Evolutionary conservation across 2,329 filamentous ascomycete genomes (phyloP).

Genomic region (Phoma herbarum): DNA sequence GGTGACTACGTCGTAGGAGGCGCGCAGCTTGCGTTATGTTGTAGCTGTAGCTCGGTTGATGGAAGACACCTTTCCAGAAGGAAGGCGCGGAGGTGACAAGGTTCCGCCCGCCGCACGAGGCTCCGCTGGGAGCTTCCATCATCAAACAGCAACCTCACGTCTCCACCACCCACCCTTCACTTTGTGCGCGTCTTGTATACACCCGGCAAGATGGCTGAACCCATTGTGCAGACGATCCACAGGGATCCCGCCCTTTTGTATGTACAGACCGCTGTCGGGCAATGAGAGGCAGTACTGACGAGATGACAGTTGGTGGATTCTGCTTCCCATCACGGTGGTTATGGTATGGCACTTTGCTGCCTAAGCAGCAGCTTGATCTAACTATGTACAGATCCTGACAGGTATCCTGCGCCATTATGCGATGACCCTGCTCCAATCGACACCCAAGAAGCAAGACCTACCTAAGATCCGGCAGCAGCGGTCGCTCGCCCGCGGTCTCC

Average conservation of each 20-base stretch:
- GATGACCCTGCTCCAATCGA: slow-evolving; percentile 83
- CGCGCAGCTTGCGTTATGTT: slow-evolving; percentile 18
- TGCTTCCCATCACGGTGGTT: slow-evolving; percentile 95
- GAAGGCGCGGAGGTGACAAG: slow-evolving; percentile 41
- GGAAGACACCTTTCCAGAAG: slow-evolving; percentile 51
- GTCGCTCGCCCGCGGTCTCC: slow-evolving; percentile 82
- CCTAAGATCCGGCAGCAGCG: slow-evolving; percentile 84
- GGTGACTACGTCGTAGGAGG: not conserved
- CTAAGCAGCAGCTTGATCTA: slow-evolving; percentile 12
- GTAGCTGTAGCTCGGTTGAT: slow-evolving; percentile 31
- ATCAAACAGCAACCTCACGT: slow-evolving; percentile 27
- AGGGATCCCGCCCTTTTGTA: slow-evolving; percentile 98
- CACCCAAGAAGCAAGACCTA: slow-evolving; percentile 82
- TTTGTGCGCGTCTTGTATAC: slow-evolving; percentile 27
- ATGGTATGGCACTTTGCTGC: slow-evolving; percentile 68
- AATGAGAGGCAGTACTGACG: slow-evolving; percentile 31
- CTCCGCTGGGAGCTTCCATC: slow-evolving; percentile 39
- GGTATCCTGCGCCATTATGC: slow-evolving; percentile 97
- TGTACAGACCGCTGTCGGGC: slow-evolving; percentile 48
- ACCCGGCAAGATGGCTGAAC: slow-evolving; percentile 74
- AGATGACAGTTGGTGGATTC: slow-evolving; percentile 88
- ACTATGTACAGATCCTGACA: slow-evolving; percentile 74
- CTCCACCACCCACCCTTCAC: slow-evolving; percentile 26
- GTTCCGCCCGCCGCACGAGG: slow-evolving; percentile 40
- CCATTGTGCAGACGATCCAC: slow-evolving; percentile 92